These are phyloP conservation scores for Persicaria maculosa DNA, from an alignment of 148 eudicot genomes.

Conservation along the genomic window DNA sequence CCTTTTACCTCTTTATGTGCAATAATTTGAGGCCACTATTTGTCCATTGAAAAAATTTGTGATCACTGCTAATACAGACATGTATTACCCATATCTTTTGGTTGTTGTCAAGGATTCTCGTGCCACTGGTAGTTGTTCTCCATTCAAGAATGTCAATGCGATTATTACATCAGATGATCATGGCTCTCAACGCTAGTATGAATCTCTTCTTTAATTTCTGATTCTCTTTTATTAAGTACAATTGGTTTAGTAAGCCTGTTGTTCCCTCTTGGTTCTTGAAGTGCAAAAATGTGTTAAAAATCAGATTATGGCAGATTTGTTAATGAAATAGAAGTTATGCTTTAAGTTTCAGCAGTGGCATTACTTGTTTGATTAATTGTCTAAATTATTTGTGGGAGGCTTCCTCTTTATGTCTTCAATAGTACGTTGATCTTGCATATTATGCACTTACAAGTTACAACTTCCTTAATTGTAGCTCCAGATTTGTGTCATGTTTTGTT, in stretches of 20 bases:
- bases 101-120: slow-evolving; percentile 60
- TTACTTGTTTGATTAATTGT: not conserved
- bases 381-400: not conserved
- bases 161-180: not conserved
- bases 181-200: not conserved
- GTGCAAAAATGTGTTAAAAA: not conserved
- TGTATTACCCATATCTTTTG: not conserved
- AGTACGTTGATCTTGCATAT: not conserved
- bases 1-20: not conserved
- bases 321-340: no score
- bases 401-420: not conserved
- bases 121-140: no score
- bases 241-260: not conserved
- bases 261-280: not conserved
- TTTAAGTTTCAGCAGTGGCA: not conserved
- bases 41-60: not conserved
- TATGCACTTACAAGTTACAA: not conserved
- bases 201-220: not conserved
- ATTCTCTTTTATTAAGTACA: not conserved
- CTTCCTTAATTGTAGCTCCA: not conserved
- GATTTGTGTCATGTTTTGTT: not conserved
- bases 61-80: not conserved
- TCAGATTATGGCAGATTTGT: no score
- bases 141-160: not conserved
- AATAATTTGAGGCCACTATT: not conserved